Evolutionary conservation across 352 stramenopile genomes (phyloP), one percentile per base, ranked within the genome.

Genomic region (Globisporangium carolinianum): DNA sequence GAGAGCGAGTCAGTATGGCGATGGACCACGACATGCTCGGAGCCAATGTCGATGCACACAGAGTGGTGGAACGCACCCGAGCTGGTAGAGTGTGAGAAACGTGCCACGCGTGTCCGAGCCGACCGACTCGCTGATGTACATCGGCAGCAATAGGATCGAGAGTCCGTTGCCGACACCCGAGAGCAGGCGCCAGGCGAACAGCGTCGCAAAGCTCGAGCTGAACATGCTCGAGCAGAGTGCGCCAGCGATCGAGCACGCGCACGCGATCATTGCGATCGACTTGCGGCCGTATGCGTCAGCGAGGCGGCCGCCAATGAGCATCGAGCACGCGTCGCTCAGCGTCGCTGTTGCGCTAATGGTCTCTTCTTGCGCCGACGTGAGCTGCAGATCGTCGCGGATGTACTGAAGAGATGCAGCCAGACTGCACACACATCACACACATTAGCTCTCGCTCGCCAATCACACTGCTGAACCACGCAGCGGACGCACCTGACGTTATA

Each of bases 121-220:
- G 15, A 92, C 76, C 48, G 78, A 89, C 57, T 94, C 85, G 52
- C 83, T 91, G 39, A 93, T 93, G 70, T 93, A 95, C 84, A 94
- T 94, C 41, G 84, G 84, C n/a, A 94, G 66, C 42, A 94, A 64
- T 41, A 94, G 59, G 46, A 94, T 94, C 12, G 82, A 94, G 58
- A 94, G 66, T 1, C 82, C 84, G 36, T 94, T 94, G 57, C 84
- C 82, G 15, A 94, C 71, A 52, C 84, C 84, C 1, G 79, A 76
- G 62, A 74, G 82, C 36, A 94, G 68, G 32, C 84, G 71, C 80
- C 79, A 92, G 36, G 83, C 38, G 45, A 89, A 72, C 12, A 93
- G 73, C 72, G 67, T 83, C 46, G 57, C 59, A 58, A 86, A 87
- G 66, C 63, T 87, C 38, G 63, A 58, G 47, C 79, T 89, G 0